Percentiles rank a stretch among this genome's conserved stretches.
These are phyloP conservation scores for Chlamydomonas sphaeroides DNA, from an alignment of 139 green algal species.

Conservation along the genomic window DNA sequence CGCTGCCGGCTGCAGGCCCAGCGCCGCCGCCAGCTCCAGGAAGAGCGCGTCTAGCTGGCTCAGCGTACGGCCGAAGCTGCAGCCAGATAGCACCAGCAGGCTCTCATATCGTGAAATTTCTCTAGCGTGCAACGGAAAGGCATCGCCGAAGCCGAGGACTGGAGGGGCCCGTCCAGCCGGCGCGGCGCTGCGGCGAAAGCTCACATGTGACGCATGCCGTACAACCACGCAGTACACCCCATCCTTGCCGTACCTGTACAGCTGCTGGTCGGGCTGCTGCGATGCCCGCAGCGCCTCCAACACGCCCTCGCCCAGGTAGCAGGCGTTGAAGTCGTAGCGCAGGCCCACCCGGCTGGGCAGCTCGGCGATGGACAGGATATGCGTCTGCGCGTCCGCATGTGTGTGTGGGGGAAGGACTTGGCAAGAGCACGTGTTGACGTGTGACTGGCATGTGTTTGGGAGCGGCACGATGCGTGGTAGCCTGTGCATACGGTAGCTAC, in stretches of 20 bases:
- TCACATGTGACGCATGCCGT: neutral
- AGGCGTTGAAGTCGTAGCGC: neutral
- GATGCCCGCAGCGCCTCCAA: neutral
- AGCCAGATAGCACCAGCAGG: no score
- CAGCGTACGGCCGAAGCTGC: slow-evolving; percentile 9
- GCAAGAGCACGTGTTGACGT: no score
- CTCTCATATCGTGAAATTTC: neutral
- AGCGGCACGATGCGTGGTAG: neutral
- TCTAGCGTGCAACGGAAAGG: neutral
- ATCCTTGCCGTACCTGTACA: neutral
- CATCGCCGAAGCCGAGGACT: neutral
- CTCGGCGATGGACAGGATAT: neutral
- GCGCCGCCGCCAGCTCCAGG: neutral
- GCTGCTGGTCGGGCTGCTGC: neutral
- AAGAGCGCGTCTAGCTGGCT: slow-evolving; percentile 27
- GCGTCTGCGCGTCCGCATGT: neutral
- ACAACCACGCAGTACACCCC: neutral
- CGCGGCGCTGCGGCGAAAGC: neutral
- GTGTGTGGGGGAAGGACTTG: no score
- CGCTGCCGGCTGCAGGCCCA: neutral
- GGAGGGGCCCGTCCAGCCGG: neutral
- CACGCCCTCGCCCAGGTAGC: neutral
- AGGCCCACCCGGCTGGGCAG: neutral
- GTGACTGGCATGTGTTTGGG: no score
- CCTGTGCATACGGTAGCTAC: neutral